Evolutionary conservation across 495 filamentous ascomycete species (phyloP), one percentile per base, ranked within the genome.

Genomic region (Penicillium psychrofluorescens): DNA sequence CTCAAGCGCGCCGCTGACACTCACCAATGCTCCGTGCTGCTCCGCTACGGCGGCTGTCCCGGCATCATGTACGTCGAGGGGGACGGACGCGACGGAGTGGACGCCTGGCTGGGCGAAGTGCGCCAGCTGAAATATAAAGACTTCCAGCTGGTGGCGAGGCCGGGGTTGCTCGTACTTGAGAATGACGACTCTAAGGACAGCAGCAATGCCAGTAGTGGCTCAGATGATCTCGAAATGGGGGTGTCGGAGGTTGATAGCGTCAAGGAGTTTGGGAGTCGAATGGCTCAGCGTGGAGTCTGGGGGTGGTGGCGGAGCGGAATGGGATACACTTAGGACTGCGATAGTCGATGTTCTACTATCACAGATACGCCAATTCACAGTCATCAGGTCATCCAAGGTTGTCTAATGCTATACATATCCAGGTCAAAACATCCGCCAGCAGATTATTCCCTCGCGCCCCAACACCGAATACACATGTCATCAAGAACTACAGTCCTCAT

Each of bases 1-100:
- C 67, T 89, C 14, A 79, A 77, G 53, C 77, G 79, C 41, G 80
- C 82, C 4, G 80, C 85, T 3, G 64, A 73, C 33, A 61, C 71
- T 11, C 62, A 73, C 50, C 58, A 70, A 46, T 75, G 79, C 55
- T 74, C 71, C 29, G 82, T 79, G 3, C 72, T 89, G 10, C 69
- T 88, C 2, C 75, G 84, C 28, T 81, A 72, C 39, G 82, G 84
- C 4, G 76, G 79, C 4, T 77, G 72, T 36, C 85, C 85, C 0
- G 86, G 84, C 8, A 82, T 89, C 48, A 87, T 90, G 83, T 86
- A 88, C 58, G 84, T 81, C 36, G 81, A 87, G 56, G 80, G 79
- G 3, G 52, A 50, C 22, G 13, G 72, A 76, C 12, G 70, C 76
- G 49, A 61, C 58, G 34, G 63, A 64, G 7, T 74, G 2, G 63